phyloP scores from a whole-genome alignment of 1,284 basidiomycete genomes.

The Ustanciosporium gigantosporum region DNA sequence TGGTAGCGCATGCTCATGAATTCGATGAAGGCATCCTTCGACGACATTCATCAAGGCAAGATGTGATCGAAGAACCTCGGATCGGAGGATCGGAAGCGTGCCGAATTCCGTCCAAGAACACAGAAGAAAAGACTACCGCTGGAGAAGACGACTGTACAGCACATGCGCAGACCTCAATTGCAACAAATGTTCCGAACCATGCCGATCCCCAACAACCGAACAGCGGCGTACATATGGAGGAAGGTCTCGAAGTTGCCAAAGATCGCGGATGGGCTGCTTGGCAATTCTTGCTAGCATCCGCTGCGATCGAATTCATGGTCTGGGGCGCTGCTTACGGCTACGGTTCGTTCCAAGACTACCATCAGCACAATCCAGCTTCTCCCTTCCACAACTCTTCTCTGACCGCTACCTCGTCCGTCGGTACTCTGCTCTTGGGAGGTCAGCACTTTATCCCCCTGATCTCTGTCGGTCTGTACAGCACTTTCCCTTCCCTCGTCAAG shows the following conservation, averaged over 20 bases:
- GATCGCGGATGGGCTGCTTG: slow-evolving; percentile 29
- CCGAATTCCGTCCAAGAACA: too few species aligned
- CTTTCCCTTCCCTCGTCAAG: slow-evolving; percentile 34
- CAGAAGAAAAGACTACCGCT: too few species aligned
- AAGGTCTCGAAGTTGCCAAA: too few species aligned
- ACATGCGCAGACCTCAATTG: too few species aligned
- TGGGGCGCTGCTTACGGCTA: slow-evolving; percentile 47
- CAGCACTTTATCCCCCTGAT: slow-evolving; percentile 47
- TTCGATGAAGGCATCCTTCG: slow-evolving; percentile 2
- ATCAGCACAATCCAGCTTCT: slow-evolving; percentile 32
- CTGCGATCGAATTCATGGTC: slow-evolving; percentile 38
- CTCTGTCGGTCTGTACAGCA: slow-evolving; percentile 30
- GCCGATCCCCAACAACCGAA: too few species aligned
- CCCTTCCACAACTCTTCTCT: slow-evolving; percentile 34
- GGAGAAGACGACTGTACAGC: too few species aligned
- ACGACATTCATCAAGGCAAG: too few species aligned
- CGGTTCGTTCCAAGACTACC: slow-evolving; percentile 56
- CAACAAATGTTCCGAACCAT: too few species aligned
- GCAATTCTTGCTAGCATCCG: slow-evolving; percentile 25
- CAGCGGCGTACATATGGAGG: too few species aligned
- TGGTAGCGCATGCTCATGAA: slow-evolving; percentile 7
- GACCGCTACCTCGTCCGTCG: slow-evolving; percentile 39
- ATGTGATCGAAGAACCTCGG: too few species aligned
- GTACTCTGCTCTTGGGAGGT: slow-evolving; percentile 37
- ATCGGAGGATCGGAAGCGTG: too few species aligned